Base-by-base conservation (phyloP, 1,139 yeast species). In the Lodderomyces jiufengensis region DNA sequence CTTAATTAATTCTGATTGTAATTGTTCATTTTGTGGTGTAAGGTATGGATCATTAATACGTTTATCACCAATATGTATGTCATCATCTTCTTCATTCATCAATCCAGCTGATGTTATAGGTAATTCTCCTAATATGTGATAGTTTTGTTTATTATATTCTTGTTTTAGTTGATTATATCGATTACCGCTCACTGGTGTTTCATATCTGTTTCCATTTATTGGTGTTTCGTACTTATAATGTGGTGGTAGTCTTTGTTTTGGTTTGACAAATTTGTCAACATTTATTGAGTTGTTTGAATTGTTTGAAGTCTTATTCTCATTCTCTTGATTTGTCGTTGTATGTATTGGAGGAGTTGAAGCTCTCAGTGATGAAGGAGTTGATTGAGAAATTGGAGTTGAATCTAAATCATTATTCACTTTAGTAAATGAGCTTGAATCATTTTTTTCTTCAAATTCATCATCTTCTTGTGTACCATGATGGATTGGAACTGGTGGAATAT, bases 41-140 rank as follows among this genome's bases (percentile, higher is more conserved):
- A 59, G 36, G 40, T 68, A 68, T 1, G 73, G 72, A 36, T 68
- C 73, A 36, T 59, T 51, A 29, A 67, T 66, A 27, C 74, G 51
- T 38, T 61, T 64, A 46, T 68, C 74, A 1, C 65, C 74, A 25
- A 66, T 46, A 45, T 68, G 73, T 4, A 60, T 46, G 38, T 57
- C 59, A 2, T 46, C 54, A 25, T 51, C 59, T 5, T 48, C 42
- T 35, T 63, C 68, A 41, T 63, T 59, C 71, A 64, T 64, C 36
- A 63, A 44, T 1, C 69, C 70, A 1, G 66, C 67, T 11, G 68
- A 56, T 4, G 63, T 50, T 14, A 62, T 53, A 2, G 69, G 69
- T 21, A 63, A 48, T 30, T 63, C 66, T 3, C 67, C 67, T 12
- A 63, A 48, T 7, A 65, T 60, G 36, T 58, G 44, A 43, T 63